Percentiles rank a stretch among this genome's conserved stretches.
These are phyloP conservation scores for Neurospora pannonica DNA, from an alignment of 495 filamentous ascomycete genomes.

Conservation along the genomic window DNA sequence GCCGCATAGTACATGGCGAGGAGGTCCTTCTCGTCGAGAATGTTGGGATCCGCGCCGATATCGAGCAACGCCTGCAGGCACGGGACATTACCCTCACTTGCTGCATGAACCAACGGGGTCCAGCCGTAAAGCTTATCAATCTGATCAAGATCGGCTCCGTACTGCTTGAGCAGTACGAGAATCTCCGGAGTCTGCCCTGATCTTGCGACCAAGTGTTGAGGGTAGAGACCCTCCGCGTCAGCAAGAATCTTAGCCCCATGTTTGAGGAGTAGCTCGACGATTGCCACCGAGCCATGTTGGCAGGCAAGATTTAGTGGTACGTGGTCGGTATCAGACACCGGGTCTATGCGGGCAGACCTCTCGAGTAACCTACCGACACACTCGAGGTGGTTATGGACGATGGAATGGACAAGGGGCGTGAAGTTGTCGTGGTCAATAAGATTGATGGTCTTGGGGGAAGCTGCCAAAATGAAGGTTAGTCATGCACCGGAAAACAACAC, in stretches of 20 bases:
- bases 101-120: constrained; percentile 94
- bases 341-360: constrained; percentile 68
- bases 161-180: constrained; percentile 67
- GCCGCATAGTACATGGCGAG: constrained; percentile 97
- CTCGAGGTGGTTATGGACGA: constrained; percentile 69
- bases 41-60: constrained; percentile 61
- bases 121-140: constrained; percentile 92
- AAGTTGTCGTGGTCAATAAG: constrained; percentile 93
- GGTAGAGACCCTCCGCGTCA: constrained; percentile 92
- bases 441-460: constrained; percentile 57
- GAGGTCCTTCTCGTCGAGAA: constrained; percentile 82
- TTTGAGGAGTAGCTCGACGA: constrained; percentile 75
- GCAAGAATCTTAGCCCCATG: constrained; percentile 67
- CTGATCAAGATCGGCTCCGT: constrained; percentile 89
- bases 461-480: constrained; percentile 12
- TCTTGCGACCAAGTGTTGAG: constrained; percentile 93
- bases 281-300: constrained; percentile 75
- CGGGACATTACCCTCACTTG: constrained; percentile 87
- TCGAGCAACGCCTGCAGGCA: constrained; percentile 73
- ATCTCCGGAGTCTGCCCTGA: constrained; percentile 74
- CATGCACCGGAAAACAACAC: background rate
- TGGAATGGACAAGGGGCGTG: constrained; percentile 88
- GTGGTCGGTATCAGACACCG: constrained; percentile 75
- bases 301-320: constrained; percentile 91
- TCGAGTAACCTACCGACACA: constrained; percentile 69